Evolutionary conservation across 306 rosid species (phyloP), one percentile per base, ranked within the genome.

Genomic region (Quercus gilva): DNA sequence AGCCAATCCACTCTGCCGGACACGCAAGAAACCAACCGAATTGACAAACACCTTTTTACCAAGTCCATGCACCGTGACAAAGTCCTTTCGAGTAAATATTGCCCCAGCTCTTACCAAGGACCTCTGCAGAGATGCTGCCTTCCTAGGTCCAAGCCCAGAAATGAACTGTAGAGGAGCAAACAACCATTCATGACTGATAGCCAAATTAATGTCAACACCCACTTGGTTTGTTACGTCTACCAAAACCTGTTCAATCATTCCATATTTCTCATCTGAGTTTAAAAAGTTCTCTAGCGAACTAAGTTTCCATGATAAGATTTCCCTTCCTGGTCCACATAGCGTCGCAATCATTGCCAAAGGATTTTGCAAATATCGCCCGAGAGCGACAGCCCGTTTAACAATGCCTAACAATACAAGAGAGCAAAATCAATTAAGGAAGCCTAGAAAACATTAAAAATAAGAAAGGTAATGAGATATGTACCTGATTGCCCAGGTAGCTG

Each of bases 61-160:
- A 74, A 96, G 92, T 49, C 91, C 83, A 75, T 90, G 99, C 35
- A 84, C 86, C 3, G 94, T 89, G 79, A 91, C 71, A 74, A 95
- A 89, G 86, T 96, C 99, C 85, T 96, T 96, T 45, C 99, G 91
- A 19, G 97, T 90, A 75, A 86, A 91, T 82, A 93, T 91, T 79
- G 97, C 88, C 63, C 98, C 97, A 74, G 94, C 88, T 86, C 96
- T 90, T 71, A 96, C 97, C 84, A 96, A 78, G 25, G 98, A 93
- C 78, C 97, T 85, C 81, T 96, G 98, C 75, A 96, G 83, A 76
- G 92, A 96, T 74, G 98, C 96, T 55, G 99, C 98, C 82, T 96
- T 96, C 82, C 99, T 92, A 10, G 98, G 99, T 79, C 99, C 99
- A 84, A 96, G 96, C 76, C 99, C 99, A 82, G 98, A 92, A 84